phyloP scores from a whole-genome alignment of 495 filamentous ascomycete genomes.

The Annulohypoxylon bovei region DNA sequence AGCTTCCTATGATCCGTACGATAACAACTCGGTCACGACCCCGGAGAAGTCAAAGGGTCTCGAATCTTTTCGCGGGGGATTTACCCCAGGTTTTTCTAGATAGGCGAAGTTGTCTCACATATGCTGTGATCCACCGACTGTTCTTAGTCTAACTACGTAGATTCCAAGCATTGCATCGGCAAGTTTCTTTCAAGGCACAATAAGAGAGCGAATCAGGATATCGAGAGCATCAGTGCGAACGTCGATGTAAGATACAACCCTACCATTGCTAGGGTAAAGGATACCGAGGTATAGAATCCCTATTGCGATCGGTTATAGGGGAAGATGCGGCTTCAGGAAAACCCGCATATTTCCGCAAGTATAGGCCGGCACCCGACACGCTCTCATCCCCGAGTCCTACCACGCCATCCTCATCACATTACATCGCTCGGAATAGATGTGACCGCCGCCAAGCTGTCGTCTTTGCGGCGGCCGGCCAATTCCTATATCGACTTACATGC shows the following conservation, averaged over 20 bases:
- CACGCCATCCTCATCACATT: conserved; percentile 37
- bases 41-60: conserved; percentile 6
- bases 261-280: background rate
- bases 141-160: conserved; percentile 26
- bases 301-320: conserved; percentile 6
- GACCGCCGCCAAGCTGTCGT: conserved; percentile 30
- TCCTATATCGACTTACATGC: conserved; percentile 33
- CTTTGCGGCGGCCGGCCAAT: conserved; percentile 16
- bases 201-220: conserved; percentile 1
- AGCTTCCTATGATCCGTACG: conserved; percentile 7
- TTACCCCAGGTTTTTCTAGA: conserved; percentile 42
- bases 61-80: conserved; percentile 18
- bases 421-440: conserved; percentile 33
- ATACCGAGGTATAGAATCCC: background rate
- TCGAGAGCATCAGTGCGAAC: background rate
- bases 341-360: conserved; percentile 36
- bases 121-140: conserved; percentile 23
- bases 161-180: conserved; percentile 9
- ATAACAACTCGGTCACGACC: conserved; percentile 10
- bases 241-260: background rate
- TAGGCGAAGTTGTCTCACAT: conserved; percentile 29
- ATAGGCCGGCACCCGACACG: background rate
- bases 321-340: conserved; percentile 22
- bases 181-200: background rate
- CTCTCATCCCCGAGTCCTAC: conserved; percentile 19